Evolutionary conservation across 2,329 filamentous ascomycete genomes (phyloP).

Genomic region (Exophiala calicioides): DNA sequence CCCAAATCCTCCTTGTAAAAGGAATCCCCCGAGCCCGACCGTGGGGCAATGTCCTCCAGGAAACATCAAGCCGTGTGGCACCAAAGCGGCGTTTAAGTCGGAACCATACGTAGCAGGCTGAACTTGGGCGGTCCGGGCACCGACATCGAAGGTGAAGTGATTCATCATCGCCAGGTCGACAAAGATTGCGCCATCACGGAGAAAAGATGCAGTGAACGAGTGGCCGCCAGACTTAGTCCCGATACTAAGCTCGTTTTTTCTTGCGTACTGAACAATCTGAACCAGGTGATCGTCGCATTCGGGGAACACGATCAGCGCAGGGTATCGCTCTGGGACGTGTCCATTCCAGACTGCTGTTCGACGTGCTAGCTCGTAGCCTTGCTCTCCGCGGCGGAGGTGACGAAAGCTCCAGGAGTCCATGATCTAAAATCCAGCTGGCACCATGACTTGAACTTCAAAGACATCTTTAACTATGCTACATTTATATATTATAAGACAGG

Average conservation of each 20-base stretch:
- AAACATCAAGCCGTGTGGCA: slow-evolving; percentile 48
- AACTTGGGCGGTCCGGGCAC: slow-evolving; percentile 42
- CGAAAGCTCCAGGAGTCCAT: background rate
- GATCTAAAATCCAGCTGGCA: background rate
- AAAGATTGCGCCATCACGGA: slow-evolving; percentile 49
- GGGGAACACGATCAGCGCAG: slow-evolving; percentile 45
- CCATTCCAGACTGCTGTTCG: slow-evolving; percentile 34
- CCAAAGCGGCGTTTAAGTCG: slow-evolving; percentile 29
- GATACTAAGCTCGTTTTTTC: slow-evolving; percentile 38
- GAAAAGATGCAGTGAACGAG: slow-evolving; percentile 52
- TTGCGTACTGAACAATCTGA: slow-evolving; percentile 42
- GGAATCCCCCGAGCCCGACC: slow-evolving; percentile 58
- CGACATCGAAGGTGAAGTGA: slow-evolving; percentile 42
- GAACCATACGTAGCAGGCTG: slow-evolving; percentile 52
- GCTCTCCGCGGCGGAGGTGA: background rate
- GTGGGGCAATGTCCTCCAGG: slow-evolving; percentile 58
- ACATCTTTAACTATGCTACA: too few species aligned
- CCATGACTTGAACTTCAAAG: too few species aligned
- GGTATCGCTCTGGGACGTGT: slow-evolving; percentile 43
- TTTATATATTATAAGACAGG: too few species aligned
- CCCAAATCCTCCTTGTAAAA: slow-evolving; percentile 60
- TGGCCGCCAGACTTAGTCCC: slow-evolving; percentile 54
- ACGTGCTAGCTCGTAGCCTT: background rate
- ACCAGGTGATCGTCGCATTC: slow-evolving; percentile 37
- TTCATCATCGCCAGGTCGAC: slow-evolving; percentile 45